Percentiles rank a stretch among this genome's conserved stretches.
Conservation (phyloP, 2,329 filamentous ascomycete species). For the Cladophialophora chaetospira region DNA sequence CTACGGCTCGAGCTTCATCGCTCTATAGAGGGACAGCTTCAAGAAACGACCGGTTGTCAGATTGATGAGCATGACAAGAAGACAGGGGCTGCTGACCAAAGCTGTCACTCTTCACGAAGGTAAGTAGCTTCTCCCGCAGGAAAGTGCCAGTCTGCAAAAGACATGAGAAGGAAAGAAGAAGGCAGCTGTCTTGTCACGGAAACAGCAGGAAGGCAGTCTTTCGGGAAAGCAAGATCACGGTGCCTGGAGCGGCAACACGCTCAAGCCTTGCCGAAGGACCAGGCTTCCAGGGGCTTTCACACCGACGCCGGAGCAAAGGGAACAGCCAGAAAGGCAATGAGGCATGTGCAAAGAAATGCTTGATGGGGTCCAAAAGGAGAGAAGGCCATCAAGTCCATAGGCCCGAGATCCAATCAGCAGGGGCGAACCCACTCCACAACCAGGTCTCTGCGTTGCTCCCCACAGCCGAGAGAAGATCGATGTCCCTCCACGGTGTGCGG, state of each 20-base stretch:
- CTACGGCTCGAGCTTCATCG: no score
- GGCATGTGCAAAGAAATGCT: no score
- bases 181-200: no score
- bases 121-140: no score
- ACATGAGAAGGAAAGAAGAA: background rate
- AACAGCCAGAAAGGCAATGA: conserved; percentile 4
- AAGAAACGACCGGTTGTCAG: no score
- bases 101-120: no score
- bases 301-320: conserved; percentile 12
- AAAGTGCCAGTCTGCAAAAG: no score
- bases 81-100: no score
- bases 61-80: no score
- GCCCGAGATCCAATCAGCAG: conserved; percentile 12
- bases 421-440: conserved; percentile 6
- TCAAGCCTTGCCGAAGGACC: conserved; percentile 5
- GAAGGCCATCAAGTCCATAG: conserved; percentile 7
- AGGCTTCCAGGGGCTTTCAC: background rate
- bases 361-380: background rate
- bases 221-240: background rate
- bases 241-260: background rate
- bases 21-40: no score
- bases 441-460: background rate
- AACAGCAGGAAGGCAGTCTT: background rate
- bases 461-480: conserved; percentile 2
- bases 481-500: background rate